Conservation (phyloP, 1,284 basidiomycete species). For the Butyriboletus appendiculatus region DNA sequence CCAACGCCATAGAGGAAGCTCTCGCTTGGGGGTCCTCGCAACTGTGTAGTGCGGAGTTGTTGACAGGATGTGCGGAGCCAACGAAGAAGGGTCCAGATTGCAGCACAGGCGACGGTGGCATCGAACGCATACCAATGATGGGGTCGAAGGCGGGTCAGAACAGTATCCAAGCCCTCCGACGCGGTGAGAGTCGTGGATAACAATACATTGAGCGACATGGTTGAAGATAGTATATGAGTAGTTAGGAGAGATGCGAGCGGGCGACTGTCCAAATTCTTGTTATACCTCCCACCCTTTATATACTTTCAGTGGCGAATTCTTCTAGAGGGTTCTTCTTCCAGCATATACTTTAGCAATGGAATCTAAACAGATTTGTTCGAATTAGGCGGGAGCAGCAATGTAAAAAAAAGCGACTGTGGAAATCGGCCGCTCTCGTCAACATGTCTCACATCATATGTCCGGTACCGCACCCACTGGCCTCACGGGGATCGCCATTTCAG, state of each 20-base stretch:
- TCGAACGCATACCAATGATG: not conserved
- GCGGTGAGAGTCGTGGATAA: not conserved
- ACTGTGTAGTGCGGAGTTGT: conserved; percentile 11
- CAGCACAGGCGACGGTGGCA: not conserved
- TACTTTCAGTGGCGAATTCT: too few relatives aligned
- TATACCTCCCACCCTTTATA: not conserved
- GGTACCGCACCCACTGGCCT: too few relatives aligned
- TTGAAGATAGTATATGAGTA: too few relatives aligned
- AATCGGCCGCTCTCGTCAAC: too few relatives aligned
- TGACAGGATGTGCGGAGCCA: not conserved
- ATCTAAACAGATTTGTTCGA: not conserved
- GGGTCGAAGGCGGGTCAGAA: not conserved
- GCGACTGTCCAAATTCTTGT: too few relatives aligned
- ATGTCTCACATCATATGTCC: too few relatives aligned
- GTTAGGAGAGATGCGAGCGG: not conserved
- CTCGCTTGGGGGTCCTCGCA: conserved; percentile 19
- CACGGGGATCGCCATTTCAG: too few relatives aligned
- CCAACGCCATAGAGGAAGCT: conserved; percentile 20
- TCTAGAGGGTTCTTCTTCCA: not conserved
- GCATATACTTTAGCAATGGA: not conserved
- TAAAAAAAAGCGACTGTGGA: too few relatives aligned
- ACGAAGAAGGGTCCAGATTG: conserved; percentile 2
- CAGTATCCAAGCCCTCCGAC: not conserved
- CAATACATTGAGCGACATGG: not conserved
- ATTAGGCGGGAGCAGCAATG: too few relatives aligned